Evolutionary conservation across 2,329 filamentous ascomycete species (phyloP).

Genomic region (Metarhizium rileyi): DNA sequence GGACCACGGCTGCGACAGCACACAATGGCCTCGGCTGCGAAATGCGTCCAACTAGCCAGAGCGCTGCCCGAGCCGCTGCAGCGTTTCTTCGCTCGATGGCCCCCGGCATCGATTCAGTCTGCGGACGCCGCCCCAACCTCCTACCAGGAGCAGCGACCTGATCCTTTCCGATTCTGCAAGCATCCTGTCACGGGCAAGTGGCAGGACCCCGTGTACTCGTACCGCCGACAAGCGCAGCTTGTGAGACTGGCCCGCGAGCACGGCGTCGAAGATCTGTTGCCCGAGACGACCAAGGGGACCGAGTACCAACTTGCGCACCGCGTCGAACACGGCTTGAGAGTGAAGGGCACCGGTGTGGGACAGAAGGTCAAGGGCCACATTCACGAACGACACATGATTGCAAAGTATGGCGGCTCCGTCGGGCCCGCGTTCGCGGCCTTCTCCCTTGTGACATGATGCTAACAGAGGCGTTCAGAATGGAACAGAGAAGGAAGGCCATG

Average conservation of each 20-base stretch:
- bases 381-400: slow-evolving; percentile 79
- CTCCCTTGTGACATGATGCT: slow-evolving; percentile 2
- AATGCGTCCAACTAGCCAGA: slow-evolving; percentile 52
- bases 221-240: slow-evolving; percentile 81
- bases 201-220: slow-evolving; percentile 73
- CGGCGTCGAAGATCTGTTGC: slow-evolving; percentile 73
- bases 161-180: slow-evolving; percentile 75
- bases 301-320: slow-evolving; percentile 60
- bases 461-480: slow-evolving; percentile 48
- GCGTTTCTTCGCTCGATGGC: slow-evolving; percentile 84
- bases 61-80: slow-evolving; percentile 68
- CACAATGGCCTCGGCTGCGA: slow-evolving; percentile 26
- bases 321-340: slow-evolving; percentile 68
- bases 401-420: slow-evolving; percentile 42
- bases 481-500: slow-evolving; percentile 86
- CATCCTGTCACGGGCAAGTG: slow-evolving; percentile 72
- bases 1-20: not conserved
- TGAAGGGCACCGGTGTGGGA: slow-evolving; percentile 88
- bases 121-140: slow-evolving; percentile 32
- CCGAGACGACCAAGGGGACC: slow-evolving; percentile 65
- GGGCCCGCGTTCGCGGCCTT: not conserved
- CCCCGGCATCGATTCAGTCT: slow-evolving; percentile 55
- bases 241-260: slow-evolving; percentile 74
- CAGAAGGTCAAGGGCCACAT: slow-evolving; percentile 92
- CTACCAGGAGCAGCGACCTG: slow-evolving; percentile 50